Evolutionary conservation across 345 rosid species (phyloP).

Genomic region (Stellera chamaejasme): DNA sequence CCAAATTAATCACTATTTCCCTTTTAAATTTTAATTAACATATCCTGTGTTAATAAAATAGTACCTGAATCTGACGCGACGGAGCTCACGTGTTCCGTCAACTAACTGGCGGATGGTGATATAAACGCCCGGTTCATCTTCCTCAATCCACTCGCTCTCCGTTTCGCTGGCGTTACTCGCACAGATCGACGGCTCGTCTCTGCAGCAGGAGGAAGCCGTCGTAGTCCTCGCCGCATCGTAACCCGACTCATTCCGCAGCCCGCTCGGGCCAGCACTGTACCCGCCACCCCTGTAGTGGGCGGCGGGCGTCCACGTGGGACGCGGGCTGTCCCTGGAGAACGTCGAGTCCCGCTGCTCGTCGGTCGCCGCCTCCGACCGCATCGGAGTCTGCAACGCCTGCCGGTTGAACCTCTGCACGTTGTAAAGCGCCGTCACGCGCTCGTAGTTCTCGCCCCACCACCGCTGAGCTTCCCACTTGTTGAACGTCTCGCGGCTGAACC

Average conservation of each 20-base stretch:
- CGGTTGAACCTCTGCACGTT: slow-evolving; percentile 96
- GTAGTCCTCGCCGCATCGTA: slow-evolving; percentile 74
- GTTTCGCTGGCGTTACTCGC: slow-evolving; percentile 89
- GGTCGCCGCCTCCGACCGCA: slow-evolving; percentile 84
- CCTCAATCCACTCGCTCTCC: slow-evolving; percentile 89
- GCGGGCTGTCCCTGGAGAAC: slow-evolving; percentile 75
- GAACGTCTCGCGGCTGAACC: slow-evolving; percentile 98
- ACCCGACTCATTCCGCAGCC: slow-evolving; percentile 34
- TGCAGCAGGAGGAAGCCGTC: slow-evolving; percentile 43
- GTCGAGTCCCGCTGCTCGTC: slow-evolving; percentile 87
- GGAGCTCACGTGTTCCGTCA: slow-evolving; percentile 92
- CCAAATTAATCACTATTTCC: not conserved
- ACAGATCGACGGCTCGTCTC: slow-evolving; percentile 80
- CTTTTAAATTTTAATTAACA: slow-evolving; percentile 2
- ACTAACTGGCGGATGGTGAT: slow-evolving; percentile 83
- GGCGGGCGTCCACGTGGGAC: slow-evolving; percentile 69
- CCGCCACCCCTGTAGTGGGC: slow-evolving; percentile 43
- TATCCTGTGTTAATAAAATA: not conserved
- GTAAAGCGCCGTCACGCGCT: slow-evolving; percentile 91
- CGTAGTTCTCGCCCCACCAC: slow-evolving; percentile 99
- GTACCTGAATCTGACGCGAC: slow-evolving; percentile 99
- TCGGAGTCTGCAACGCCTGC: slow-evolving; percentile 88
- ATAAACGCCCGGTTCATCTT: slow-evolving; percentile 91
- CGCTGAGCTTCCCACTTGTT: slow-evolving; percentile 96
- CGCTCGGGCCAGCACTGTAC: slow-evolving; percentile 44